Conservation (phyloP, 1,284 basidiomycete species). For the Moesziomyces sp. region DNA sequence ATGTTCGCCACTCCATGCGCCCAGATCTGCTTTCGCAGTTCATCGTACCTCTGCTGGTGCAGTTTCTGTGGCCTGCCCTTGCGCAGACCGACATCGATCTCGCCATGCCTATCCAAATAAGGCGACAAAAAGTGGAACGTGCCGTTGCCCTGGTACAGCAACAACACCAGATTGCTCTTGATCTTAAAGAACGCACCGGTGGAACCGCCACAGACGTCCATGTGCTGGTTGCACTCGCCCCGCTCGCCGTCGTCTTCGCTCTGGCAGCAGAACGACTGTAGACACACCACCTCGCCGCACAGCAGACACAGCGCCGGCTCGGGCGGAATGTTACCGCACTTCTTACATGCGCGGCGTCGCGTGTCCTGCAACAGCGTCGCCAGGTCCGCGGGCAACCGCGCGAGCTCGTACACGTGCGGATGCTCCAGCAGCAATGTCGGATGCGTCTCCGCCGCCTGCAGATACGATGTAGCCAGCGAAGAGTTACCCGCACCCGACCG, state of each 20-base stretch:
- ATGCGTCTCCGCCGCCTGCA: slow-evolving; percentile 47
- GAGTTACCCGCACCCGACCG: slow-evolving; percentile 15
- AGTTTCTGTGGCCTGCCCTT: slow-evolving; percentile 86
- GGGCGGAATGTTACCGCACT: slow-evolving; percentile 81
- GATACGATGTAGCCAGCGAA: slow-evolving; percentile 35
- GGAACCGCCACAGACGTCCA: slow-evolving; percentile 89
- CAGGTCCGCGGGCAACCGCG: slow-evolving; percentile 81
- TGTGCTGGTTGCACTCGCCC: slow-evolving; percentile 93
- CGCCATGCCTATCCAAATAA: slow-evolving; percentile 93
- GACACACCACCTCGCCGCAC: slow-evolving; percentile 88
- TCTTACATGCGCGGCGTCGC: slow-evolving; percentile 77
- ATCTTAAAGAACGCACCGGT: slow-evolving; percentile 91
- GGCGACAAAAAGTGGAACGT: slow-evolving; percentile 84
- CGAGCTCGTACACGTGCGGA: slow-evolving; percentile 84
- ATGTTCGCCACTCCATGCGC: slow-evolving; percentile 88
- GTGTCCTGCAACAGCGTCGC: slow-evolving; percentile 83
- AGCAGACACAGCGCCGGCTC: slow-evolving; percentile 92
- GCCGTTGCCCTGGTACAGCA: slow-evolving; percentile 88
- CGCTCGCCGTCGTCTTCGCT: slow-evolving; percentile 74
- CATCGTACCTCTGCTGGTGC: slow-evolving; percentile 88
- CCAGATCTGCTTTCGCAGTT: slow-evolving; percentile 88
- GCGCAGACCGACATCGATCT: slow-evolving; percentile 92
- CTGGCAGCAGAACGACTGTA: slow-evolving; percentile 91
- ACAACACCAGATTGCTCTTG: slow-evolving; percentile 90
- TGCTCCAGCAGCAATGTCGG: slow-evolving; percentile 76